Evolutionary conservation across 805 yeast genomes (phyloP).

Genomic region (Candida silvatica): DNA sequence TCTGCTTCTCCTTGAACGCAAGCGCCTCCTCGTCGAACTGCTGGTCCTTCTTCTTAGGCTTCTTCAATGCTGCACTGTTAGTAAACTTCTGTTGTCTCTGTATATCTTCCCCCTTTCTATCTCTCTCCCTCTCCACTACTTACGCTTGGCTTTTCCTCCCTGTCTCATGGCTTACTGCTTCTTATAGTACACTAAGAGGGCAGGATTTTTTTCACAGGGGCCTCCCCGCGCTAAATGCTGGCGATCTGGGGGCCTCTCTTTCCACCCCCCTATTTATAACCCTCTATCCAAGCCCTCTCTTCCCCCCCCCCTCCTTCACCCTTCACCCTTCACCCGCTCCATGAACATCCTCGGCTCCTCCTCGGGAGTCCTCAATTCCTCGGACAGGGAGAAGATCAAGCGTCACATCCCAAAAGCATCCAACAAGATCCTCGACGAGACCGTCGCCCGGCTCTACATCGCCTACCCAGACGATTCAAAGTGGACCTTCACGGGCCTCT

Average conservation of each 20-base stretch:
- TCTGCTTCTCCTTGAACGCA: slow-evolving; percentile 90
- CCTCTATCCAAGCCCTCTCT: not conserved
- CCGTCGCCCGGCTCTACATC: slow-evolving; percentile 81
- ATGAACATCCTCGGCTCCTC: not conserved
- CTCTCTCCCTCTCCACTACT: slow-evolving; percentile 15
- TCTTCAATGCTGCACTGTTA: slow-evolving; percentile 42
- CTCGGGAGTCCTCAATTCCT: slow-evolving; percentile 33
- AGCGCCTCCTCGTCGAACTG: slow-evolving; percentile 79
- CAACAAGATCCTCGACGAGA: slow-evolving; percentile 82
- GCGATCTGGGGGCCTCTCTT: not conserved
- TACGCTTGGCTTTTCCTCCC: slow-evolving; percentile 93
- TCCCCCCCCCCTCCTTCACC: not conserved
- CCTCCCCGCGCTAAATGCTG: too few species aligned
- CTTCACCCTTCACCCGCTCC: too few species aligned
- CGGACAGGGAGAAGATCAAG: slow-evolving; percentile 85
- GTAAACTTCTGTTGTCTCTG: slow-evolving; percentile 6
- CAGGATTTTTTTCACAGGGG: too few species aligned
- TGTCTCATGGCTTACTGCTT: slow-evolving; percentile 82
- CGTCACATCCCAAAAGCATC: slow-evolving; percentile 82
- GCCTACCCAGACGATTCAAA: slow-evolving; percentile 77
- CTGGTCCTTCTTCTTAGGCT: slow-evolving; percentile 72
- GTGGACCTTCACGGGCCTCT: slow-evolving; percentile 85
- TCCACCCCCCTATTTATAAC: not conserved
- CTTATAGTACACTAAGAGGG: too few species aligned
- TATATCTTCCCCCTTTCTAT: not conserved